Conservation (phyloP, 495 filamentous ascomycete genomes). For the Aspergillus nanangensis region DNA sequence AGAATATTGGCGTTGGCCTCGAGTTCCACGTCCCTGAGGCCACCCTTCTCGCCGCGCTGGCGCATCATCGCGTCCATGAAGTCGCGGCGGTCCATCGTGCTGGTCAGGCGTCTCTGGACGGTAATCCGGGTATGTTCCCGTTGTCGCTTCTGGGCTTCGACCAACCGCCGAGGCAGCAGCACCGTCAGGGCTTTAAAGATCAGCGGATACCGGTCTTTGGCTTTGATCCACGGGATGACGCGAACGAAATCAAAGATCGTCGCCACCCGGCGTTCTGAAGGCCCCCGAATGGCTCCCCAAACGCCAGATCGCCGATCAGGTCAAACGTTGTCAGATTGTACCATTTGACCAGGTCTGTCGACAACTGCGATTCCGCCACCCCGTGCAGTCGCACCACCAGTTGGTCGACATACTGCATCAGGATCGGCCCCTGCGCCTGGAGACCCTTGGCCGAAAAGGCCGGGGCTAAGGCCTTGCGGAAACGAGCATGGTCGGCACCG, state of each 20-base stretch:
- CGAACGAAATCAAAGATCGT: constrained; percentile 27
- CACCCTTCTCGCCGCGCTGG: constrained; percentile 20
- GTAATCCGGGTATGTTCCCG: constrained; percentile 4
- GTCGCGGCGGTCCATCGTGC: background rate
- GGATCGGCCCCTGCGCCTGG: constrained; percentile 43
- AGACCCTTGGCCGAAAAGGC: constrained; percentile 50
- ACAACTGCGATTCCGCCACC: constrained; percentile 5
- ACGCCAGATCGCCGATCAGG: constrained; percentile 53
- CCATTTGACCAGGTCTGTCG: constrained; percentile 40
- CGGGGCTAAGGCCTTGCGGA: constrained; percentile 32
- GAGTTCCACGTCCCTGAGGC: constrained; percentile 29
- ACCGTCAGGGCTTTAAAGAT: background rate
- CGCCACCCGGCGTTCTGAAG: constrained; percentile 47
- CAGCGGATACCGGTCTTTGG: background rate
- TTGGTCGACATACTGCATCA: constrained; percentile 44
- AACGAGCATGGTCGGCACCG: constrained; percentile 19
- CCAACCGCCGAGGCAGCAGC: background rate
- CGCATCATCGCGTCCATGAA: constrained; percentile 5
- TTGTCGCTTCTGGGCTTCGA: background rate
- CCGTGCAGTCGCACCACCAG: constrained; percentile 36
- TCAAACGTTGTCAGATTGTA: constrained; percentile 56
- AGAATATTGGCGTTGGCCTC: constrained; percentile 27
- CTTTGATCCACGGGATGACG: background rate
- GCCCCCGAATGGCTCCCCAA: constrained; percentile 53
- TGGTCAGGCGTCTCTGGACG: constrained; percentile 10